phyloP scores from a whole-genome alignment of 2,329 filamentous ascomycete species.

The Pyrenophora seminiperda region DNA sequence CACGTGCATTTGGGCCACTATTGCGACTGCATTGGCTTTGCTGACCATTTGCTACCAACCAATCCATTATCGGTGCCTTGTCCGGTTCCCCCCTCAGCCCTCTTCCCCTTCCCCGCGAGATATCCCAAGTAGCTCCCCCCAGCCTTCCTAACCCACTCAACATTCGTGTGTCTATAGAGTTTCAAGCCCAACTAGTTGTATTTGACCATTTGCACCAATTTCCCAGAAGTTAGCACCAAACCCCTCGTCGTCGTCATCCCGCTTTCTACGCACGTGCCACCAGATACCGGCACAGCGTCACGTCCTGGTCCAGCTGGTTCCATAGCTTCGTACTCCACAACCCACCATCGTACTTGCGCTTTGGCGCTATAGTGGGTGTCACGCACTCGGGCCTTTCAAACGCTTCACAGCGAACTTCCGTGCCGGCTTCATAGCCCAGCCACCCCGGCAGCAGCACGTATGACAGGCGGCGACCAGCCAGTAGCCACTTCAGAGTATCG shows the following conservation, averaged over 20 bases:
- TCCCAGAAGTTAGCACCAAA: too few relatives aligned
- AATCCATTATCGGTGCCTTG: too few relatives aligned
- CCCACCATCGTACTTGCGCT: slow-evolving; percentile 10
- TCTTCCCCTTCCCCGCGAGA: too few relatives aligned
- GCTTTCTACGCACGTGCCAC: slow-evolving; percentile 26
- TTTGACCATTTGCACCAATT: background rate
- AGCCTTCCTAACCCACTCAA: too few relatives aligned
- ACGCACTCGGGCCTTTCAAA: background rate
- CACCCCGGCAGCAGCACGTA: slow-evolving; percentile 12
- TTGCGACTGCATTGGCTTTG: too few relatives aligned
- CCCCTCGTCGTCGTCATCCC: slow-evolving; percentile 17
- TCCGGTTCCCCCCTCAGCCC: too few relatives aligned
- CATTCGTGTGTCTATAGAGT: too few relatives aligned
- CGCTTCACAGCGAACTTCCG: slow-evolving; percentile 1
- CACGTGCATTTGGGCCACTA: too few relatives aligned
- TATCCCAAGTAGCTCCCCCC: too few relatives aligned
- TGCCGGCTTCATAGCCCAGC: slow-evolving; percentile 3
- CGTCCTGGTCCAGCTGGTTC: slow-evolving; percentile 16
- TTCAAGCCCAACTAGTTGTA: background rate
- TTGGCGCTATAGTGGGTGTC: slow-evolving; percentile 18
- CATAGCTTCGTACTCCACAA: slow-evolving; percentile 14
- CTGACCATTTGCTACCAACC: too few relatives aligned
- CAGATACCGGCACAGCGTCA: slow-evolving; percentile 11
- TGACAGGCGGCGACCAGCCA: slow-evolving; percentile 18
- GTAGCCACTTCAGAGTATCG: slow-evolving; percentile 15